These are phyloP conservation scores for Echinochloa phyllopogon DNA, from an alignment of 176 grass and related monocot genomes.

Conservation along the genomic window DNA sequence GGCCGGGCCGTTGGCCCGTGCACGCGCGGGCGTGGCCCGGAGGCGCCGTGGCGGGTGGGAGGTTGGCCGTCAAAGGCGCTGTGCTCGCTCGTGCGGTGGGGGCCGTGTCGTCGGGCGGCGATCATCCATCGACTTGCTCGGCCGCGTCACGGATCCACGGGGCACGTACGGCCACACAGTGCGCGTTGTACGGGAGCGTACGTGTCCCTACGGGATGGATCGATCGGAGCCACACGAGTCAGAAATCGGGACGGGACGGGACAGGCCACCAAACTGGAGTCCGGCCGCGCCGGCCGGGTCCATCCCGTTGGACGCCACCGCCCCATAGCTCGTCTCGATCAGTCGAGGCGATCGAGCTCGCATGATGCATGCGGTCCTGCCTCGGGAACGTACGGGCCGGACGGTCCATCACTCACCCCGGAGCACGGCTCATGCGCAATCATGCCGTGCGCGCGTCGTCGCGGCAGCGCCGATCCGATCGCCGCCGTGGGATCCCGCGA, in stretches of 20 bases:
- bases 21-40: neutral
- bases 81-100: slow-evolving; percentile 1
- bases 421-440: too few relatives aligned
- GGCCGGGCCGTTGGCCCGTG: too few relatives aligned
- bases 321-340: too few relatives aligned
- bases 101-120: neutral
- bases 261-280: neutral
- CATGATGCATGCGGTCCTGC: neutral
- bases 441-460: too few relatives aligned
- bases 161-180: too few relatives aligned
- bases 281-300: neutral
- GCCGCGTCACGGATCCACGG: too few relatives aligned
- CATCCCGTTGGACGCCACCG: neutral
- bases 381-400: slow-evolving; percentile 6
- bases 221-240: too few relatives aligned
- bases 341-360: neutral
- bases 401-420: neutral
- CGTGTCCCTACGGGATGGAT: too few relatives aligned
- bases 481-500: neutral
- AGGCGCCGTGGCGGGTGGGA: neutral
- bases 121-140: too few relatives aligned
- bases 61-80: slow-evolving; percentile 9
- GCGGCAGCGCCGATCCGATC: neutral
- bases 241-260: neutral
- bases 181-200: too few relatives aligned